A percentile compares a stretch with the other conserved stretches of the same genome.
These are phyloP conservation scores for Sphagnurus paluster DNA, from an alignment of 1,284 basidiomycete species.

Conservation along the genomic window DNA sequence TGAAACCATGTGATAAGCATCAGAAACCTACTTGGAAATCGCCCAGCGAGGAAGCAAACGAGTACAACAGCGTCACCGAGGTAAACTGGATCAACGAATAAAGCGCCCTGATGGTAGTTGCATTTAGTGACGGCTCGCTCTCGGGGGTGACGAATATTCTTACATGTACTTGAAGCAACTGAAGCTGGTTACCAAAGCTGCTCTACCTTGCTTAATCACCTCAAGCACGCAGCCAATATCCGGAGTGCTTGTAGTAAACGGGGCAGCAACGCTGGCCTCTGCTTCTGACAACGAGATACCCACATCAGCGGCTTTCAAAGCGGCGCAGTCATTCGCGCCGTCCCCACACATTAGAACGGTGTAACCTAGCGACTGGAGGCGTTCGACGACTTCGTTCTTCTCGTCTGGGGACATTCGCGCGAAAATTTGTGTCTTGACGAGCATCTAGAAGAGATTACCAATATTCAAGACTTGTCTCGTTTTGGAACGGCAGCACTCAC, in stretches of 20 bases:
- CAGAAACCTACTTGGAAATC: constrained; percentile 83
- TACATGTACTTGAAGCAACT: constrained; percentile 99
- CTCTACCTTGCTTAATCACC: constrained; percentile 94
- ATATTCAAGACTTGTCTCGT: not conserved
- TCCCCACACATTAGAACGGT: constrained; percentile 99
- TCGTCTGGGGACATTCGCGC: constrained; percentile 99
- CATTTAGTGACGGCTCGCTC: not conserved
- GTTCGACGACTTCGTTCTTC: constrained; percentile 98
- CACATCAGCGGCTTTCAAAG: constrained; percentile 97
- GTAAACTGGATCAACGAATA: constrained; percentile 93
- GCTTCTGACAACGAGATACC: constrained; percentile 97
- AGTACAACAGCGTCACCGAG: constrained; percentile 90
- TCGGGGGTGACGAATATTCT: constrained; percentile 27
- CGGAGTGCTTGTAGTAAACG: constrained; percentile 92
- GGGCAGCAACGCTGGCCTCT: constrained; percentile 98
- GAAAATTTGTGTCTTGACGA: constrained; percentile 97
- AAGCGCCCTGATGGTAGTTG: constrained; percentile 61
- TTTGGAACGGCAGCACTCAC: constrained; percentile 49
- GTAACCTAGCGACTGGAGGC: constrained; percentile 91
- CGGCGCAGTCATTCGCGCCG: constrained; percentile 98
- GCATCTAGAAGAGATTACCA: constrained; percentile 65
- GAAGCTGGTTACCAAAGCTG: constrained; percentile 96
- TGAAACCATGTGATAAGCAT: constrained; percentile 5
- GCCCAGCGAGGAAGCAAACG: constrained; percentile 93
- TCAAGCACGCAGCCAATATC: constrained; percentile 97